A percentile compares a stretch with the other conserved stretches of the same genome.
Evolutionary conservation across 306 rosid genomes (phyloP).

Genomic region (Acacia melanoxylon): DNA sequence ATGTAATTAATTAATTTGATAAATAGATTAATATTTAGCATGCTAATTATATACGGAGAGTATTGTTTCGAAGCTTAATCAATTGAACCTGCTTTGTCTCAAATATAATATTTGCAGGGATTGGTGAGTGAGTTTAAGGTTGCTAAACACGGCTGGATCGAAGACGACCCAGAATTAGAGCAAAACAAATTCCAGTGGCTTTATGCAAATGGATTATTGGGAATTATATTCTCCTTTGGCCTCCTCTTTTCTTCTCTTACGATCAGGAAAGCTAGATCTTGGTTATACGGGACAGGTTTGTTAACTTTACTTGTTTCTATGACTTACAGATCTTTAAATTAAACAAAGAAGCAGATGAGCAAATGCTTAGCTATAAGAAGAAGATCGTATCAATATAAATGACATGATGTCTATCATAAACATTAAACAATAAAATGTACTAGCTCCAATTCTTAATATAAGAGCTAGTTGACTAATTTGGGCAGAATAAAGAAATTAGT

Average conservation of each 20-base stretch:
- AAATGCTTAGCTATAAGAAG: no score
- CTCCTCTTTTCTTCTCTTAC: slow-evolving; percentile 71
- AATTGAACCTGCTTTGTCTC: slow-evolving; percentile 20
- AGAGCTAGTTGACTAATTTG: no score
- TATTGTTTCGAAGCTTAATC: background rate
- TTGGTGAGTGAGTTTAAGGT: slow-evolving; percentile 63
- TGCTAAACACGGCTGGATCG: slow-evolving; percentile 41
- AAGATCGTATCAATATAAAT: background rate
- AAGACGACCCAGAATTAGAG: slow-evolving; percentile 42
- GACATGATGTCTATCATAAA: no score
- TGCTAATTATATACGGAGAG: background rate
- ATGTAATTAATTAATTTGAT: background rate
- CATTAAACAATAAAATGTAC: no score
- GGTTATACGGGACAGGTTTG: slow-evolving; percentile 87
- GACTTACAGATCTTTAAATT: background rate
- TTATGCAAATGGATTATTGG: slow-evolving; percentile 78
- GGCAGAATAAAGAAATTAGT: no score
- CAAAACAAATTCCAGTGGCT: slow-evolving; percentile 59
- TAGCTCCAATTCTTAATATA: no score
- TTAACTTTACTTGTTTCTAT: background rate
- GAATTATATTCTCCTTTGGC: slow-evolving; percentile 67
- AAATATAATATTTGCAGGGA: slow-evolving; percentile 47
- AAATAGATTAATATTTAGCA: background rate
- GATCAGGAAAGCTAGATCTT: slow-evolving; percentile 84
- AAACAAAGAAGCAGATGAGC: no score